Percentiles rank a stretch among this genome's conserved stretches.
phyloP scores from a whole-genome alignment of 495 filamentous ascomycete species.

The Lindgomyces ingoldianus region DNA sequence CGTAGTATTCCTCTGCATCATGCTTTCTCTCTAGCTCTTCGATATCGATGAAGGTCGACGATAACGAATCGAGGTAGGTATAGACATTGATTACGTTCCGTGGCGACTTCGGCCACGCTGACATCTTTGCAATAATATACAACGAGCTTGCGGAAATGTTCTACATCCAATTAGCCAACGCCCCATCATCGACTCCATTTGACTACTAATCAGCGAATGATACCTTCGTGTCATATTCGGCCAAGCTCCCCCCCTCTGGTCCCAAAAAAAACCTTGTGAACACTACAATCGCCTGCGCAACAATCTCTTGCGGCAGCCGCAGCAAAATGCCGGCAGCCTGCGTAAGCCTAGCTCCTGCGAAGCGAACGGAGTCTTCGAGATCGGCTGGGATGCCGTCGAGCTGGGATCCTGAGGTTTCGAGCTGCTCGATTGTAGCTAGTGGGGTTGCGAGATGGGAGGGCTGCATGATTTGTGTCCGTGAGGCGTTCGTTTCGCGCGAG shows the following conservation, averaged over 20 bases:
- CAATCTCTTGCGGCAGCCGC: constrained; percentile 81
- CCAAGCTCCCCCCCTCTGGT: constrained; percentile 62
- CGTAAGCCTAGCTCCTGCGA: constrained; percentile 71
- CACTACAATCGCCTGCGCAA: constrained; percentile 84
- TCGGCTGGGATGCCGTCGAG: constrained; percentile 73
- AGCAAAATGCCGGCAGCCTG: constrained; percentile 87
- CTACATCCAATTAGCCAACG: constrained; percentile 46
- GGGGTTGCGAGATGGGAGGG: constrained; percentile 65
- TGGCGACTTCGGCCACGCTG: constrained; percentile 70
- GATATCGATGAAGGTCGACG: constrained; percentile 60
- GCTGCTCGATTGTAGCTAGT: constrained; percentile 78
- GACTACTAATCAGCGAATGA: background rate
- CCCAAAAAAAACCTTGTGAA: constrained; percentile 85
- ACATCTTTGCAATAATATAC: constrained; percentile 83
- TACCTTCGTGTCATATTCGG: constrained; percentile 60
- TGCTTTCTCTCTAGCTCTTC: constrained; percentile 45
- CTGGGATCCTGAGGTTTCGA: constrained; percentile 66
- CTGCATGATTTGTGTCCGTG: constrained; percentile 13
- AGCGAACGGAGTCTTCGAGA: constrained; percentile 71
- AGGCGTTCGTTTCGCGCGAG: background rate
- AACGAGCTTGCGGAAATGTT: constrained; percentile 78
- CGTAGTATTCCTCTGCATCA: constrained; percentile 63
- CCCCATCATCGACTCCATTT: background rate
- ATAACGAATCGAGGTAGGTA: constrained; percentile 71
- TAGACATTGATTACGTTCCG: constrained; percentile 83